Base-by-base conservation (phyloP, 2,329 filamentous ascomycete species). In the Trichophaea hybrida region DNA sequence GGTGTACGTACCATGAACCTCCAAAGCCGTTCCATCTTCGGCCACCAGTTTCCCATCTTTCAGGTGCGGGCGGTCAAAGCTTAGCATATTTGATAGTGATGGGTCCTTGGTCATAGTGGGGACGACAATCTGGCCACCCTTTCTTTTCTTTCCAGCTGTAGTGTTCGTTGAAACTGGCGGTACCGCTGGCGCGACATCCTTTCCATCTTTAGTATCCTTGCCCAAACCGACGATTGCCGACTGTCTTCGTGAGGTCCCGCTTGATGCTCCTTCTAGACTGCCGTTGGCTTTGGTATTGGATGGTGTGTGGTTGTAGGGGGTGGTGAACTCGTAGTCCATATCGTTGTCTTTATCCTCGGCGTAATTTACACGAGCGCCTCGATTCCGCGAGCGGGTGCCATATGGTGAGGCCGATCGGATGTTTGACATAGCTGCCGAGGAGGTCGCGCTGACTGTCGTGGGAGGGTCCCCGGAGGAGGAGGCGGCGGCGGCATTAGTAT, bases 281-380 rank as follows among this genome's bases (percentile, higher is more conserved):
- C 55, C 55, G 43, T 48, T 34, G 10, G 55, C 15, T 38, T 57
- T 57, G 38, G 61, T 65, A 59, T 55, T 62, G 12, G 62, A 57
- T 12, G 44, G 72, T 68, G 32, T 67, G 52, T 63, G 67, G 78
- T 69, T 77, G 76, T 66, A 79, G 74, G 57, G 75, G 71, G 69
- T 78, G 67, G 68, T 68, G 63, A 78, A 80, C 69, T 96, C 91
- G 71, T 89, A 88, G 71, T 97, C 93, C 73, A 87, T 82, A 69
- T 97, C 91, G 67, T 90, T 78, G 72, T 96, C 91, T 74, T 81
- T 86, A 73, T 91, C 87, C 74, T 98, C 93, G 55, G 93, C 91
- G 73, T 98, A 98, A 74, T 98, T 98, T 66, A 85, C 83, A 67
- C 93, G 86, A 66, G 80, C 85, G 60, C 81, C 84, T 15, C 53